These are phyloP conservation scores for Colletotrichum sp. DNA, from an alignment of 2,329 filamentous ascomycete genomes.

Conservation along the genomic window DNA sequence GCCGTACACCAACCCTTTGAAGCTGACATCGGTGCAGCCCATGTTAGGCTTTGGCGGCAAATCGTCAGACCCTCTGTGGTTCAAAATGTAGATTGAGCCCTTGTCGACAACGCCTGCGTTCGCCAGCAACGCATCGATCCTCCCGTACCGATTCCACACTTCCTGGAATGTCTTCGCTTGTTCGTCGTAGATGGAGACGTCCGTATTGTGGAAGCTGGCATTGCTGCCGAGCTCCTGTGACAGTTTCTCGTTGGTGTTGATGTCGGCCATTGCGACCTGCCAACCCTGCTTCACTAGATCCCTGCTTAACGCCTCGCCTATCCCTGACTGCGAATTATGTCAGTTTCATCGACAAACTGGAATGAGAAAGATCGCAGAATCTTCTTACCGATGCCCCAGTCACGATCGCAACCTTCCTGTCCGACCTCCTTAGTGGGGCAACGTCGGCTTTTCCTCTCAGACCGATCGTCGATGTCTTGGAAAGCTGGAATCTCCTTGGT, in stretches of 20 bases:
- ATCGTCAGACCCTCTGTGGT: background rate
- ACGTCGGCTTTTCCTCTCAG: background rate
- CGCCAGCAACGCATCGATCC: constrained; percentile 52
- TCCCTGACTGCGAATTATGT: constrained; percentile 43
- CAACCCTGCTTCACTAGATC: constrained; percentile 29
- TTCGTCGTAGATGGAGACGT: constrained; percentile 51
- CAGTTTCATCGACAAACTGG: background rate
- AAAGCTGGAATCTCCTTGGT: background rate
- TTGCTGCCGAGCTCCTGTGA: constrained; percentile 38
- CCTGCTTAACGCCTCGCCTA: constrained; percentile 46
- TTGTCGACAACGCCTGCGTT: constrained; percentile 44
- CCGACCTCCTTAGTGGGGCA: background rate
- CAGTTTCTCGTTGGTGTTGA: constrained; percentile 32
- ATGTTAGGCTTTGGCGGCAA: constrained; percentile 18
- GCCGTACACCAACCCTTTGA: constrained; percentile 56
- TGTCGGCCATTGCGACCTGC: constrained; percentile 42
- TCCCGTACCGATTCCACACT: constrained; percentile 47
- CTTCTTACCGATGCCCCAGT: background rate
- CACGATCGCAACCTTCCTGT: background rate
- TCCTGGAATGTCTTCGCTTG: constrained; percentile 46
- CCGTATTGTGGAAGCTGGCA: constrained; percentile 46
- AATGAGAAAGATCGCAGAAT: accelerated
- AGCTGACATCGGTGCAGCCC: constrained; percentile 51
- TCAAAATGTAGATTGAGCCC: background rate
- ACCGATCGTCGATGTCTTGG: background rate